Evolutionary conservation across 2,329 filamentous ascomycete genomes (phyloP), one percentile per base, ranked within the genome.

Genomic region (Talaromyces sp.): DNA sequence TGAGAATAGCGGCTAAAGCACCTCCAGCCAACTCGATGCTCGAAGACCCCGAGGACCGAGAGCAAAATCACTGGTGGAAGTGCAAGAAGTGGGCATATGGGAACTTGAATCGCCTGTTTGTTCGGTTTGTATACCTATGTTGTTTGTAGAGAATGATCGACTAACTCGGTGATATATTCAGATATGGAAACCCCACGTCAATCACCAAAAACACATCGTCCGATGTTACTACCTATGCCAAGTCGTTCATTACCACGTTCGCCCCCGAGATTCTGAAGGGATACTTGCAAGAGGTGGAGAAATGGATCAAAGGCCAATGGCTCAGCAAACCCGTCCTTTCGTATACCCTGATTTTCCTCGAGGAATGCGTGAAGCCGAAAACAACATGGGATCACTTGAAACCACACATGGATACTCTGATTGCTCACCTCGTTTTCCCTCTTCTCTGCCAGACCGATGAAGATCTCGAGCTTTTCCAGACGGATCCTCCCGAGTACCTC

Each of bases 81-180:
- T 91, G 93, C 69, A 98, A 98, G 88, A 99, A 99, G 80, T 98
- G 95, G 95, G 91, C 94, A 15, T 99, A 97, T 79, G 96, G 95
- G 74, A 98, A 98, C 79, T 81, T 99, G 71, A 99, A 99, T 81
- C 87, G 95, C 68, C 86, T 99, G 19, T 99, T 95, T 75, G 93
- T 98, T 71, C 87, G 92, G 91, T 94, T 81, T 67, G 84, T 77
- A 45, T 27, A 17, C 43, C 27, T 25, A 10, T 47, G 2, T 15
- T 58, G 6, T 35, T 50, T 66, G 47, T 19, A 61, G 41, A 56
- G 22, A 67, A 64, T 11, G n/a, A 10, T 27, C 2, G 31, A 19
- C 31, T 43, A 45, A 59, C 15, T 33, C 43, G 5, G 7, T 19
- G 2, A 37, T 31, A 2, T 56, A 60, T 22, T 54, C 39, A 95